Evolutionary conservation across 148 eudicot species (phyloP).

Genomic region (Rhododendron williamsianum): DNA sequence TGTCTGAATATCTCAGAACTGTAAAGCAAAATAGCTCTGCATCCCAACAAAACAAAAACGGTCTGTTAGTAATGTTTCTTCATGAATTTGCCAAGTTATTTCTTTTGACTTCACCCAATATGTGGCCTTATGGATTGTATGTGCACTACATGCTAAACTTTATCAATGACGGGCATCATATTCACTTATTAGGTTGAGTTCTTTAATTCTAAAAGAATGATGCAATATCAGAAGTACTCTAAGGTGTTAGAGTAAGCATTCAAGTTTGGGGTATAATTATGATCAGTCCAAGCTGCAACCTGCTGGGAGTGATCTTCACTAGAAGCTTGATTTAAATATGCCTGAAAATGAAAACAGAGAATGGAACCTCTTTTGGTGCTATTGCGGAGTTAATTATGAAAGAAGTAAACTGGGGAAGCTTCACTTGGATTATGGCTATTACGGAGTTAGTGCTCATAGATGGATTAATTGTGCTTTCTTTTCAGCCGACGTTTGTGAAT

Average conservation of each 20-base stretch:
- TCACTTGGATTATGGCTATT: neutral
- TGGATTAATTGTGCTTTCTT: neutral
- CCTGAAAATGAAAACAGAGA: neutral
- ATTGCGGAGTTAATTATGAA: neutral
- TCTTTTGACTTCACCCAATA: neutral
- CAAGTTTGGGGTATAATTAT: neutral
- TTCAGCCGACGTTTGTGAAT: neutral
- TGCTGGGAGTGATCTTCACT: neutral
- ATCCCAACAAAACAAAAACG: conserved; percentile 9
- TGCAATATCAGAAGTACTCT: neutral
- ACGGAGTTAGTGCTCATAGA: neutral
- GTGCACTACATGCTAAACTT: neutral
- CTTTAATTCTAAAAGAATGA: neutral
- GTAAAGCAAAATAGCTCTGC: conserved; percentile 8
- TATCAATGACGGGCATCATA: neutral
- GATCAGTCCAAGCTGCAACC: neutral
- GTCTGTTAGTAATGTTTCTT: conserved; percentile 16
- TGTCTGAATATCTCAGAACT: conserved; percentile 43
- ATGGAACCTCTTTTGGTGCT: neutral
- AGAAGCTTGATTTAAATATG: neutral
- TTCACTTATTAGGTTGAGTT: neutral
- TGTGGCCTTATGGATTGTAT: neutral
- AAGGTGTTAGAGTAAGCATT: neutral
- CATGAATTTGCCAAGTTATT: neutral
- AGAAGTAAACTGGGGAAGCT: neutral